Percentiles rank a stretch among this genome's conserved stretches.
Conservation (phyloP, 768 basidiomycete species). For the Agrocybe praecox region DNA sequence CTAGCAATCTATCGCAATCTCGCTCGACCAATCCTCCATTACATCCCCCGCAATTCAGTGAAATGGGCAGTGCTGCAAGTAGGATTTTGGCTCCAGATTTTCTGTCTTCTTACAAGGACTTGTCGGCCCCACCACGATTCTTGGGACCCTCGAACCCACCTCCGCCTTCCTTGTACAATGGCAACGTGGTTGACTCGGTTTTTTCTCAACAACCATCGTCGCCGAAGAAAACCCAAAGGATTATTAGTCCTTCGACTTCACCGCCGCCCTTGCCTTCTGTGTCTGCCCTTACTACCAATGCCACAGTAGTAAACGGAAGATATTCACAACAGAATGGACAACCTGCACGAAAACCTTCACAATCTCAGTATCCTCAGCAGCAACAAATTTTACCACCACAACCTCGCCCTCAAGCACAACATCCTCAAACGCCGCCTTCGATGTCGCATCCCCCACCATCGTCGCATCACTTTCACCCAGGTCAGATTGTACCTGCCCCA, state of each 20-base stretch:
- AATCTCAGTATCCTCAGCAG: background rate
- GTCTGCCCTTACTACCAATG: constrained; percentile 14
- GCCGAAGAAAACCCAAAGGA: constrained; percentile 3
- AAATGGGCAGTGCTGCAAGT: constrained; percentile 19
- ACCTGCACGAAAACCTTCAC: background rate
- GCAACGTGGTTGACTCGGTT: background rate
- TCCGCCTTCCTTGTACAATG: background rate
- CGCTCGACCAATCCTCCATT: background rate
- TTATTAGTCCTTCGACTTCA: constrained; percentile 9
- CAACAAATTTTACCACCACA: no score
- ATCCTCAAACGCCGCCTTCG: background rate
- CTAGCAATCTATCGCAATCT: constrained; percentile 4
- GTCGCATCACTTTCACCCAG: background rate
- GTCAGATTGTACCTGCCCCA: constrained; percentile 15
- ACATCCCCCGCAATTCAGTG: constrained; percentile 12
- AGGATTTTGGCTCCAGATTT: constrained; percentile 11
- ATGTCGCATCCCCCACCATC: background rate
- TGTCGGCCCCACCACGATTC: constrained; percentile 16
- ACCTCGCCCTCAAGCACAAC: constrained; percentile 2
- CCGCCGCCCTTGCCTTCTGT: constrained; percentile 20
- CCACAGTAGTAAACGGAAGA: background rate
- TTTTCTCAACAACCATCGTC: constrained; percentile 10
- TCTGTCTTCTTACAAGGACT: constrained; percentile 19
- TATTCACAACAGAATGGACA: constrained; percentile 2
- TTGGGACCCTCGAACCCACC: constrained; percentile 3